Evolutionary conservation across 208 protist species (phyloP).

Genomic region (Wallacemonas collosoma): DNA sequence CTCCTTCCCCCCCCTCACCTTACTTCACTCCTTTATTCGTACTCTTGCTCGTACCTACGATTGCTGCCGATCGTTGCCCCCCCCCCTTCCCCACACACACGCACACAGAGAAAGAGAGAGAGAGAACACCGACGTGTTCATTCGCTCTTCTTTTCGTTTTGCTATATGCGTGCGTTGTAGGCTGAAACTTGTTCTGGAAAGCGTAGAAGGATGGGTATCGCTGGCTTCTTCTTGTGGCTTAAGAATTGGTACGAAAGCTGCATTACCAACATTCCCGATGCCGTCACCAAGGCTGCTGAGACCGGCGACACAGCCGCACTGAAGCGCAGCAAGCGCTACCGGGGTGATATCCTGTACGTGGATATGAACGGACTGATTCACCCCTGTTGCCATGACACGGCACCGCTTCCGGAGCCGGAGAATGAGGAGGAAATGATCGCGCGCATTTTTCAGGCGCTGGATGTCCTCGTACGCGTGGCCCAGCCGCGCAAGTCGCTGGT

Average conservation of each 20-base stretch:
- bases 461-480: slow-evolving; percentile 97
- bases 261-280: slow-evolving; percentile 78
- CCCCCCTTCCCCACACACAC: too few species aligned
- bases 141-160: slow-evolving; percentile 10
- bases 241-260: slow-evolving; percentile 82
- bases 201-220: slow-evolving; percentile 74
- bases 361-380: slow-evolving; percentile 99
- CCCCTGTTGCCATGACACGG: slow-evolving; percentile 98
- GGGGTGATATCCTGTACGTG: slow-evolving; percentile 99
- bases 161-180: too few species aligned
- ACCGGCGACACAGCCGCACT: slow-evolving; percentile 23
- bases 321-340: slow-evolving; percentile 28
- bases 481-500: slow-evolving; percentile 98
- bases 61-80: too few species aligned
- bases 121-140: too few species aligned
- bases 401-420: slow-evolving; percentile 74
- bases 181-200: not conserved
- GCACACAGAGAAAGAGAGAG: too few species aligned
- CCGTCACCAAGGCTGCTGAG: slow-evolving; percentile 61
- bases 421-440: slow-evolving; percentile 93
- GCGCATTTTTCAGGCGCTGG: slow-evolving; percentile 97
- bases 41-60: too few species aligned
- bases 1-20: too few species aligned
- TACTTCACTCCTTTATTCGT: too few species aligned
- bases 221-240: slow-evolving; percentile 90